Evolutionary conservation across 768 basidiomycete genomes (phyloP).

Genomic region (Panaeolus papilionaceus): DNA sequence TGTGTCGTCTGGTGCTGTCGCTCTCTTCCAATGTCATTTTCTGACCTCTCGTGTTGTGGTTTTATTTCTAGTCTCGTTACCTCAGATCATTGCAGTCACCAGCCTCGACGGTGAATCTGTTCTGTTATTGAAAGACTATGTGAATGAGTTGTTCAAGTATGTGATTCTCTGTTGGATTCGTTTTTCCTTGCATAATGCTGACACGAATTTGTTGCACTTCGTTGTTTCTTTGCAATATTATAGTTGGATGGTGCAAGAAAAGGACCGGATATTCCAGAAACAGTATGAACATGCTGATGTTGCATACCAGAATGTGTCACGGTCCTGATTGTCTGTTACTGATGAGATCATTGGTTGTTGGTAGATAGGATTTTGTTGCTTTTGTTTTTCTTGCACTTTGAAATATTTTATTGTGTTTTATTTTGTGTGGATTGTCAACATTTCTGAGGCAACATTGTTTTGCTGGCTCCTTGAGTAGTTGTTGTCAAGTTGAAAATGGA

Average conservation of each 20-base stretch:
- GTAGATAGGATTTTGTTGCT: no score
- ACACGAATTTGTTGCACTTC: no score
- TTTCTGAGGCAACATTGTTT: no score
- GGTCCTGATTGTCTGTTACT: slow-evolving; percentile 50
- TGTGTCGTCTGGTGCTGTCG: neutral
- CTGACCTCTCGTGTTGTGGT: neutral
- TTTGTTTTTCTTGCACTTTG: no score
- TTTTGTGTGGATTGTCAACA: no score
- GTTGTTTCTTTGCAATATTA: neutral
- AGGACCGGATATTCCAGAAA: slow-evolving; percentile 71
- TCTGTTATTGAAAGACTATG: slow-evolving; percentile 82
- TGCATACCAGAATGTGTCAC: slow-evolving; percentile 83
- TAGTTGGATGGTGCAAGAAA: slow-evolving; percentile 84
- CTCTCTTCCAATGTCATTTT: neutral
- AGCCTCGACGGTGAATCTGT: slow-evolving; percentile 92
- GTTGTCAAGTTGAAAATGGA: no score
- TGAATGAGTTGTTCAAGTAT: slow-evolving; percentile 85
- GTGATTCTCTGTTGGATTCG: slow-evolving; percentile 22
- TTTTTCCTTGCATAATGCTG: no score
- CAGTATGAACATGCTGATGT: slow-evolving; percentile 82
- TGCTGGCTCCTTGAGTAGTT: no score
- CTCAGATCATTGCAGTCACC: slow-evolving; percentile 87
- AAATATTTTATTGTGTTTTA: no score
- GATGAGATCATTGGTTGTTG: no score
- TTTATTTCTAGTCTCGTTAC: slow-evolving; percentile 75